These are phyloP conservation scores for Aspergillus quadrilineatus DNA, from an alignment of 2,329 filamentous ascomycete genomes.

Conservation along the genomic window DNA sequence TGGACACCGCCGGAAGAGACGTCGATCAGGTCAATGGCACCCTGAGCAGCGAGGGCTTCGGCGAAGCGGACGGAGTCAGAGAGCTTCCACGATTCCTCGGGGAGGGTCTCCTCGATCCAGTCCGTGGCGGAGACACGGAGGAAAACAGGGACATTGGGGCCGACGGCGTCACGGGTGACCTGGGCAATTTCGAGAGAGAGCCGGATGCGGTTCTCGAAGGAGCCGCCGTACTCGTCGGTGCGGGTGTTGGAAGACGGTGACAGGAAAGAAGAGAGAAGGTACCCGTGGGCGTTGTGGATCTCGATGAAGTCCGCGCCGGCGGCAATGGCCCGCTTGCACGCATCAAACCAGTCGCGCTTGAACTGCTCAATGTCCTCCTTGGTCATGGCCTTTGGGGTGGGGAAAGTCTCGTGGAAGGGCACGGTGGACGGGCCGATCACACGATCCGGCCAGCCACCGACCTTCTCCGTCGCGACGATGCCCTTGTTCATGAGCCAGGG, in stretches of 20 bases:
- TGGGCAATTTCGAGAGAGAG: slow-evolving; percentile 68
- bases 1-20: slow-evolving; percentile 49
- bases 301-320: slow-evolving; percentile 78
- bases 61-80: slow-evolving; percentile 58
- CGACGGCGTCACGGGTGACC: slow-evolving; percentile 61
- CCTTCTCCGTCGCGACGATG: slow-evolving; percentile 47
- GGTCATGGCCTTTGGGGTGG: slow-evolving; percentile 66
- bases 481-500: slow-evolving; percentile 49
- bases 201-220: slow-evolving; percentile 64
- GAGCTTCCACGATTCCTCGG: slow-evolving; percentile 64
- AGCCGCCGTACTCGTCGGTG: slow-evolving; percentile 56
- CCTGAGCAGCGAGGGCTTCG: slow-evolving; percentile 43
- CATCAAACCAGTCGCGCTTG: slow-evolving; percentile 61
- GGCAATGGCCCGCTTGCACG: slow-evolving; percentile 60
- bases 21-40: slow-evolving; percentile 46
- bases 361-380: slow-evolving; percentile 65
- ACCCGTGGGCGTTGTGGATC: slow-evolving; percentile 78
- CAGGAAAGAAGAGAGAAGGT: slow-evolving; percentile 69
- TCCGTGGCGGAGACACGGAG: slow-evolving; percentile 72
- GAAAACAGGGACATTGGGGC: slow-evolving; percentile 68
- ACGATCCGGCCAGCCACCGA: slow-evolving; percentile 51
- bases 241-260: slow-evolving; percentile 69
- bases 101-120: slow-evolving; percentile 65
- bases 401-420: slow-evolving; percentile 62
- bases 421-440: slow-evolving; percentile 47